Conservation (phyloP, 495 filamentous ascomycete genomes). For the Filosporella fistucella region DNA sequence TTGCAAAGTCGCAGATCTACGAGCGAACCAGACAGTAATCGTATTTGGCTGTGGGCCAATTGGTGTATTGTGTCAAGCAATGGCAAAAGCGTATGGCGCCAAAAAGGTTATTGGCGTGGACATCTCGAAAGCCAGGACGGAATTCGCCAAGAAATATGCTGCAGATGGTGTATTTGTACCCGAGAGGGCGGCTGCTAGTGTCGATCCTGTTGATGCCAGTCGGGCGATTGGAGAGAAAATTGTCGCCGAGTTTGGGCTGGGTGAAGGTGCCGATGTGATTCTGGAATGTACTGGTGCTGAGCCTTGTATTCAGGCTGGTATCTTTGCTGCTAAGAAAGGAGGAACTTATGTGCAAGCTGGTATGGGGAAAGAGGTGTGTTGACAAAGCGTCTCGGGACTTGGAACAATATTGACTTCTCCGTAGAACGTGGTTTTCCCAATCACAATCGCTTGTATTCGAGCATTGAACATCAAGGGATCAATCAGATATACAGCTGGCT, state of each 20-base stretch:
- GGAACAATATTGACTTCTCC: too few species aligned
- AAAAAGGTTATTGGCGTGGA: conserved; percentile 50
- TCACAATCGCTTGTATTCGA: too few species aligned
- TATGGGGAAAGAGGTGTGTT: too few species aligned
- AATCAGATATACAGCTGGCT: too few species aligned
- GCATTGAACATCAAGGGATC: too few species aligned
- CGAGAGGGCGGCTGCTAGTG: too few species aligned
- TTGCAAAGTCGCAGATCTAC: conserved; percentile 37
- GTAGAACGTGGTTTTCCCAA: too few species aligned
- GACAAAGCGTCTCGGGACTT: too few species aligned
- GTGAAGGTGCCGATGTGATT: conserved; percentile 48
- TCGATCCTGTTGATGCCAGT: neutral
- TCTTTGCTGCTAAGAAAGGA: conserved; percentile 44
- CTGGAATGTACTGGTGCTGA: conserved; percentile 56
- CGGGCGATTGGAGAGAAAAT: conserved; percentile 34
- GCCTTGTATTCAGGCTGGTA: conserved; percentile 46
- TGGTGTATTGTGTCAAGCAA: conserved; percentile 48
- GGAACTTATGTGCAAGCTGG: conserved; percentile 59
- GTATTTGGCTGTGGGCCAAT: conserved; percentile 51
- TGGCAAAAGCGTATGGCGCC: conserved; percentile 48
- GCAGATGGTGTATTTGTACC: conserved; percentile 41
- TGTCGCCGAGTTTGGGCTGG: conserved; percentile 36
- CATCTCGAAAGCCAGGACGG: conserved; percentile 43
- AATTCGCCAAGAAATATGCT: conserved; percentile 47
- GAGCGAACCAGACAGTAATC: conserved; percentile 40